A percentile compares a stretch with the other conserved stretches of the same genome.
phyloP scores from a whole-genome alignment of 2,329 filamentous ascomycete species.

The Monosporascus ibericus region DNA sequence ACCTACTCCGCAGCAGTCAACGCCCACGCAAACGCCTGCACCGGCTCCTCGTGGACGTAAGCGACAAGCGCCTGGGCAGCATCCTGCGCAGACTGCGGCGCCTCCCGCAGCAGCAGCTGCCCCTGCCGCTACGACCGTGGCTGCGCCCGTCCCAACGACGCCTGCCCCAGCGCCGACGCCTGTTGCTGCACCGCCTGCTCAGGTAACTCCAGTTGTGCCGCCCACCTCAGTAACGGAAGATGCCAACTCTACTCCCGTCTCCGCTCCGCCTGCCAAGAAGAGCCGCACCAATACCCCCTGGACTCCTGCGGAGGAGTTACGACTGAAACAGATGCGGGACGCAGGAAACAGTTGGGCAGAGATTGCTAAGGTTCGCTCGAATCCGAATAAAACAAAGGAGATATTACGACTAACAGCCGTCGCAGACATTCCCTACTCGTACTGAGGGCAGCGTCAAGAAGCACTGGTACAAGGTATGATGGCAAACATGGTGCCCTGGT shows the following conservation, averaged over 20 bases:
- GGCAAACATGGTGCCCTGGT: background rate
- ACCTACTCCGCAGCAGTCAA: conserved; percentile 28
- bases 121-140: conserved; percentile 27
- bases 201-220: conserved; percentile 24
- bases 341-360: conserved; percentile 93
- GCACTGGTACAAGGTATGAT: conserved; percentile 91
- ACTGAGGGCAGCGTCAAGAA: conserved; percentile 99
- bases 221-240: conserved; percentile 27
- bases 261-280: conserved; percentile 69
- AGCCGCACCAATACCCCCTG: conserved; percentile 97
- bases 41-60: conserved; percentile 29
- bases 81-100: conserved; percentile 22
- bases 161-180: conserved; percentile 30
- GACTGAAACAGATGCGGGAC: conserved; percentile 91
- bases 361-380: conserved; percentile 76
- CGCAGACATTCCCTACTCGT: conserved; percentile 78
- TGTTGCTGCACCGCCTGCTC: conserved; percentile 21
- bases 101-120: conserved; percentile 20
- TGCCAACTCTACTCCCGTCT: conserved; percentile 21
- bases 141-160: conserved; percentile 23
- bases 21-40: conserved; percentile 27
- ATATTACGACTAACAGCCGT: conserved; percentile 11
- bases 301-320: conserved; percentile 89
- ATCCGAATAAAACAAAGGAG: background rate
- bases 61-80: conserved; percentile 25